Base-by-base conservation (phyloP, 1,284 basidiomycete species). In the Blastosporella zonata region DNA sequence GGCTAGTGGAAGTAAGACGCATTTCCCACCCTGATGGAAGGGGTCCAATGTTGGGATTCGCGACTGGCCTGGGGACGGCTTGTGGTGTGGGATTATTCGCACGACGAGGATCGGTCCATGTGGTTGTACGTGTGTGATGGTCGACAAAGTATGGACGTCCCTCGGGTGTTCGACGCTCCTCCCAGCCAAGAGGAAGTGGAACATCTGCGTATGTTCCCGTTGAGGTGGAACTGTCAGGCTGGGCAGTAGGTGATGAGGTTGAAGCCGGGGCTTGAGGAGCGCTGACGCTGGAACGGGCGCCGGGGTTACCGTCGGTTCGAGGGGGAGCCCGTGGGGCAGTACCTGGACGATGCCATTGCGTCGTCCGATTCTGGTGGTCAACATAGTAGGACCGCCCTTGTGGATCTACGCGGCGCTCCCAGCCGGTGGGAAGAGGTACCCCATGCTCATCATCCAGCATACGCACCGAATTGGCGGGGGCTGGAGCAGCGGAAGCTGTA, bases 11-110 rank as follows among this genome's bases (percentile, higher is more conserved):
- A 0, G 94, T 97, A 50, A 97, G 79, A 52, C 94, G 82, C 93
- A 97, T 97, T 74, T 97, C 94, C 93, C 93, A 97, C 35, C 93
- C 97, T 44, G 91, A 94, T 4, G 97, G 97, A 36, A 99, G 77
- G 5, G 94, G 91, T 0, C 97, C 97, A 3, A 99, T 84, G 64
- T 96, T 93, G 23, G 87, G 83, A 57, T 92, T 95, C 13, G 88
- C 84, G 58, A 87, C 81, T 18, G 85, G 87, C 62, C 88, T 86
- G 20, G 90, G 57, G 33, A 64, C 55, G 9, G 63, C 62, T 3
- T 65, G 59, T 7, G 64, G 60, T 27, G 65, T 53, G 78, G 85
- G 67, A 79, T 85, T 57, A 49, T 84, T 85, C 40, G 87, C 76
- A 18, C 93, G 86, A 33, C 96, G 85, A 3, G 97, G 97, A 67